These are phyloP conservation scores for Miscanthus sacchariflorus DNA, from an alignment of 202 grass and related monocot genomes.

Conservation along the genomic window DNA sequence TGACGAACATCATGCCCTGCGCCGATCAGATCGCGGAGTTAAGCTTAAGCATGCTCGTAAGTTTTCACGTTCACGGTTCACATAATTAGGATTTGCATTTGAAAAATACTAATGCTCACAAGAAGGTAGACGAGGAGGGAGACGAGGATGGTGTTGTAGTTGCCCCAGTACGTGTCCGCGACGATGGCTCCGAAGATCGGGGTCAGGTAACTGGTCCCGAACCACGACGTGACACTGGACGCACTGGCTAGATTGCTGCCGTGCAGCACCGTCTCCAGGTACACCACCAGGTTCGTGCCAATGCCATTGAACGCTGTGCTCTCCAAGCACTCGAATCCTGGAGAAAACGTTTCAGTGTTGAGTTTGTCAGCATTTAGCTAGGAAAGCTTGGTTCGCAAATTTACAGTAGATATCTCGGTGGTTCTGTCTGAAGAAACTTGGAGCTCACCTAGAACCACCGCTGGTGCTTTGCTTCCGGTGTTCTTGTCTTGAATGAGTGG, in stretches of 20 bases:
- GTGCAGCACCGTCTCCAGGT: slow-evolving; percentile 70
- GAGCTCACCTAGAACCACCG: slow-evolving; percentile 54
- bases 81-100: neutral
- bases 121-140: slow-evolving; percentile 79
- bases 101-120: slow-evolving; percentile 33
- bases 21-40: neutral
- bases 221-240: slow-evolving; percentile 72
- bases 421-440: neutral
- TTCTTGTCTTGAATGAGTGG: slow-evolving; percentile 53
- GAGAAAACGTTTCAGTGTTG: neutral
- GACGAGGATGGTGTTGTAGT: slow-evolving; percentile 75
- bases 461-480: slow-evolving; percentile 56
- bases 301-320: slow-evolving; percentile 81
- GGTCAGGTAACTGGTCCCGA: slow-evolving; percentile 75
- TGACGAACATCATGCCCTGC: slow-evolving; percentile 65
- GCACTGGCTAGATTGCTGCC: slow-evolving; percentile 70
- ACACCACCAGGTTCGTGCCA: slow-evolving; percentile 74
- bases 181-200: slow-evolving; percentile 75
- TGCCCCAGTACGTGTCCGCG: slow-evolving; percentile 79
- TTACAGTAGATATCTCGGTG: no score
- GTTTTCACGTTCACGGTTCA: neutral
- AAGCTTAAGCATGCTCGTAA: neutral
- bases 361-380: neutral
- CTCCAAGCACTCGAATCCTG: slow-evolving; percentile 76
- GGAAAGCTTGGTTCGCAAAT: neutral